A percentile compares a stretch with the other conserved stretches of the same genome.
Evolutionary conservation across 2,329 filamentous ascomycete species (phyloP).

Genomic region (Colletotrichum phormii): DNA sequence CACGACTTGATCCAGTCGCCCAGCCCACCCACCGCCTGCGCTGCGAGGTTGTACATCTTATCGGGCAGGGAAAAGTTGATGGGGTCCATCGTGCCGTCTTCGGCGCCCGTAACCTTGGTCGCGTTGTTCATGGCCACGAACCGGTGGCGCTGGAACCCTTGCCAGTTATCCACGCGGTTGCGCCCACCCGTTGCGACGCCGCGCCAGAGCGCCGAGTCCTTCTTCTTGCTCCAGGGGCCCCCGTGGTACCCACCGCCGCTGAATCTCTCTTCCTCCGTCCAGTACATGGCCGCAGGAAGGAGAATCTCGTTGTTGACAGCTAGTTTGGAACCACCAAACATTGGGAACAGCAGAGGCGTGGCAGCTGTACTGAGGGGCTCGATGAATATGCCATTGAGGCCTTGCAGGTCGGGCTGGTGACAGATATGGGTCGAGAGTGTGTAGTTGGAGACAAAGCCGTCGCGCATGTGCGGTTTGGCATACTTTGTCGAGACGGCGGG

Average conservation of each 20-base stretch:
- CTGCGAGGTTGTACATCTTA: conserved; percentile 58
- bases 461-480: conserved; percentile 60
- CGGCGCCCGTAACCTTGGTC: conserved; percentile 64
- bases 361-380: conserved; percentile 67
- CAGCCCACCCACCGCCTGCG: conserved; percentile 57
- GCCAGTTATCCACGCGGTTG: conserved; percentile 73
- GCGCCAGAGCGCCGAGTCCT: conserved; percentile 68
- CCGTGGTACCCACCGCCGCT: conserved; percentile 67
- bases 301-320: conserved; percentile 78
- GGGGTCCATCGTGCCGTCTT: conserved; percentile 54
- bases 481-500: conserved; percentile 58
- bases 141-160: conserved; percentile 79
- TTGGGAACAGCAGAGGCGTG: conserved; percentile 69
- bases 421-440: conserved; percentile 72
- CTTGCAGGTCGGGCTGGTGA: conserved; percentile 72
- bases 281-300: conserved; percentile 77
- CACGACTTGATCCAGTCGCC: conserved; percentile 61
- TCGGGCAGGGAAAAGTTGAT: conserved; percentile 67
- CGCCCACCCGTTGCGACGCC: conserved; percentile 75
- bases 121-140: conserved; percentile 80
- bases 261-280: conserved; percentile 72
- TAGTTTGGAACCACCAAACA: conserved; percentile 78
- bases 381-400: conserved; percentile 74
- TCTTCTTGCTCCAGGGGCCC: conserved; percentile 68
- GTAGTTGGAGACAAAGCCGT: conserved; percentile 72